Evolutionary conservation across 2,329 filamentous ascomycete species (phyloP).

Genomic region (Colletotrichum tropicicola): DNA sequence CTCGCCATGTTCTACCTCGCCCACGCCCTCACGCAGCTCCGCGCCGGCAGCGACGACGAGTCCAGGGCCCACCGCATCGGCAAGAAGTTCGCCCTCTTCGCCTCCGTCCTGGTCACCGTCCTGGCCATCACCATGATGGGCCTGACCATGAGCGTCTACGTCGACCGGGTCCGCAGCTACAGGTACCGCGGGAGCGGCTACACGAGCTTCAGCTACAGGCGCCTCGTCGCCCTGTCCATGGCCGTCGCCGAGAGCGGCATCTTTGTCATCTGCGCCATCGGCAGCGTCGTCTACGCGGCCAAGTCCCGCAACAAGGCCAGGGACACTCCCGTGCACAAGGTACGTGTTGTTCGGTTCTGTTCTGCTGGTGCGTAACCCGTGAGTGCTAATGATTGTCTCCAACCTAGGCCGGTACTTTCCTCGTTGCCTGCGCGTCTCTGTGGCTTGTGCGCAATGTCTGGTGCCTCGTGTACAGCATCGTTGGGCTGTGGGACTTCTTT

Average conservation of each 20-base stretch:
- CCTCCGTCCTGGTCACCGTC: not conserved
- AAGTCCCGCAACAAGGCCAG: slow-evolving; percentile 12
- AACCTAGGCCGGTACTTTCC: slow-evolving; percentile 33
- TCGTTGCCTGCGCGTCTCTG: slow-evolving; percentile 34
- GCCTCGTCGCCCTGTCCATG: not conserved
- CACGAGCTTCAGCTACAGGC: not conserved
- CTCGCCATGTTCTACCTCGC: slow-evolving; percentile 27
- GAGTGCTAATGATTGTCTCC: not conserved
- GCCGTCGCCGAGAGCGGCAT: not conserved
- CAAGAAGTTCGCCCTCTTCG: not conserved
- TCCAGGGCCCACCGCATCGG: not conserved
- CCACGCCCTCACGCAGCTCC: slow-evolving; percentile 11
- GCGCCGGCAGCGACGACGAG: not conserved
- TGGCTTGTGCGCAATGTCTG: slow-evolving; percentile 38
- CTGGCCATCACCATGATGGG: not conserved
- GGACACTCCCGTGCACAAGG: slow-evolving; percentile 7
- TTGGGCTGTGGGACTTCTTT: not conserved
- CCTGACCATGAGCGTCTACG: slow-evolving; percentile 10
- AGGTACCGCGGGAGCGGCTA: not conserved
- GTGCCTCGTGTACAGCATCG: slow-evolving; percentile 24
- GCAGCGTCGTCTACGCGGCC: slow-evolving; percentile 9
- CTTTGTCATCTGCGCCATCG: not conserved
- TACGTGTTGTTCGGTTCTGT: not conserved
- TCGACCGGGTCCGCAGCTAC: not conserved
- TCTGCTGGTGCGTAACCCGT: no score